These are phyloP conservation scores for Sclerotiophoma versabilis DNA, from an alignment of 2,329 filamentous ascomycete species.

Conservation along the genomic window DNA sequence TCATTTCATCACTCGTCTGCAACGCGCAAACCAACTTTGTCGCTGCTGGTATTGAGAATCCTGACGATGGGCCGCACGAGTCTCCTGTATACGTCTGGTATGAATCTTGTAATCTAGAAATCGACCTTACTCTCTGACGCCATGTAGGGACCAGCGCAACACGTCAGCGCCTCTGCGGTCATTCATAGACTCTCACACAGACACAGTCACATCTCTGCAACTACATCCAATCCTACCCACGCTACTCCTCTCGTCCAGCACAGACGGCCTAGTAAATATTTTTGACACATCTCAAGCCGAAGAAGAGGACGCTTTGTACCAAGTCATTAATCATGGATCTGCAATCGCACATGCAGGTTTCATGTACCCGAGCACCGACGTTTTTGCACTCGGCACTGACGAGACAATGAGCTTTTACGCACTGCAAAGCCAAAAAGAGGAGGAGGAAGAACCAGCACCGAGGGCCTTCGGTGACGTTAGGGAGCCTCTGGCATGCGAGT, in stretches of 20 bases:
- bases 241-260: constrained; percentile 76
- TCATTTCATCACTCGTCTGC: constrained; percentile 71
- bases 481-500: constrained; percentile 71
- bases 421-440: constrained; percentile 68
- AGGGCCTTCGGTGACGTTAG: constrained; percentile 72
- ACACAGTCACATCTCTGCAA: constrained; percentile 67
- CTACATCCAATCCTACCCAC: constrained; percentile 68
- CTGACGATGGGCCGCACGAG: constrained; percentile 56
- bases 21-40: constrained; percentile 64
- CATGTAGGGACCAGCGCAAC: constrained; percentile 51
- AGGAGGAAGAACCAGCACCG: constrained; percentile 60
- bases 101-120: background rate
- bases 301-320: constrained; percentile 78
- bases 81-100: constrained; percentile 51
- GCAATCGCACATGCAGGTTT: constrained; percentile 80
- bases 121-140: constrained; percentile 12
- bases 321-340: constrained; percentile 79
- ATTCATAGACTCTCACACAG: constrained; percentile 59
- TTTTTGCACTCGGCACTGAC: constrained; percentile 79
- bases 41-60: constrained; percentile 75
- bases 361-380: constrained; percentile 58
- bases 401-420: constrained; percentile 79
- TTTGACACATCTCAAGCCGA: constrained; percentile 70
- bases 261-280: constrained; percentile 79
- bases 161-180: constrained; percentile 45